Base-by-base conservation (phyloP, 164 flowering plant genomes). In the Stephania yunnanensis region DNA sequence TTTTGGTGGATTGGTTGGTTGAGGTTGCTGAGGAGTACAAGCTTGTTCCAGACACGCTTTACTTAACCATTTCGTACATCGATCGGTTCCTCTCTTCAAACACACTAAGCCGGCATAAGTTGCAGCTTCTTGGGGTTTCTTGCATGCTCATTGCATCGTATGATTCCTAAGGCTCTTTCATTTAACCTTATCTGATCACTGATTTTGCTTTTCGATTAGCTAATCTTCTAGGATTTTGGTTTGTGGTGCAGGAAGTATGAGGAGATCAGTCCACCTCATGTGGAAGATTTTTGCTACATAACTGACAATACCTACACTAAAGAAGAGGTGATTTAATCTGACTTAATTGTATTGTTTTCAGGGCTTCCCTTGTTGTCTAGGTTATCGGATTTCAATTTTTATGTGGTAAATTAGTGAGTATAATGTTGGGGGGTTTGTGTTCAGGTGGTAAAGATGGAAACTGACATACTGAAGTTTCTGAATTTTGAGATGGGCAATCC, bases 121-220 rank as follows among this genome's bases (percentile, higher is more conserved):
- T 92, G 50, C 93, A 92, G 81, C 85, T 90, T 30, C 85, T 92
- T 50, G 98, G 97, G 1, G 93, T 94, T 82, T 84, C 98, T 73
- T 81, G 87, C 73, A 91, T 94, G 97, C 95, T 91, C 29, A 84
- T 93, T 74, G 97, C 97, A 44, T 86, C 97, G 97, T 94, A 89
- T 83, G 89, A 50, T 67, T 19, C 36, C 4, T n/a, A 19, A 36
- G 42, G 42, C 15, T 22, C 52, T 46, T 42, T 2, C 66, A 61
- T 65, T 20, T 10, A 3, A 2, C 11, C 19, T 71, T 1, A 25
- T 74, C 42, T 45, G 42, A 36, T 61, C 19, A 7, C 7, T 71
- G 13, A 20, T 2, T 31, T 70, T 61, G 66, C 9, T 19, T 7
- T 19, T 61, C 19, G 9, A 61, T 15, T 4, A 61, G n/a, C 36